phyloP scores from a whole-genome alignment of 2,329 filamentous ascomycete genomes.

The Thermomyces lanuginosus region DNA sequence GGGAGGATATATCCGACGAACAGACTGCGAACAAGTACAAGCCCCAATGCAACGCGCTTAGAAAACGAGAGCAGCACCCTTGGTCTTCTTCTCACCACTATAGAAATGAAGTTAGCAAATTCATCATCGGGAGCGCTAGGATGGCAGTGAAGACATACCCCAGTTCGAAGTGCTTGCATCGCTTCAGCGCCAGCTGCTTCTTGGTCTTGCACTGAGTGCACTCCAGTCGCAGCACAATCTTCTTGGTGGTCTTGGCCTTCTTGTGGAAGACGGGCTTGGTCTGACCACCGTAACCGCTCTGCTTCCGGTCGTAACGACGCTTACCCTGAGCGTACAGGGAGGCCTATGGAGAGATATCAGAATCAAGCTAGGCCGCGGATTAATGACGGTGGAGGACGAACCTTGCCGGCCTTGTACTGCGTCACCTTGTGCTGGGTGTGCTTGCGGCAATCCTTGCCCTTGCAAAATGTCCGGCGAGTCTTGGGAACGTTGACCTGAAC shows the following conservation, averaged over 20 bases:
- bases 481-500: slow-evolving; percentile 90
- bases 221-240: slow-evolving; percentile 96
- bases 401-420: slow-evolving; percentile 94
- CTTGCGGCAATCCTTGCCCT: slow-evolving; percentile 87
- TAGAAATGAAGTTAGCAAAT: slow-evolving; percentile 30
- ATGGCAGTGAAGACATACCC: slow-evolving; percentile 48
- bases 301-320: slow-evolving; percentile 98
- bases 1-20: no score
- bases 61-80: slow-evolving; percentile 99
- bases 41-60: slow-evolving; percentile 40
- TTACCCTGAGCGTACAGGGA: slow-evolving; percentile 97
- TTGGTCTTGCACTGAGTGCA: slow-evolving; percentile 97
- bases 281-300: slow-evolving; percentile 99
- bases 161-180: slow-evolving; percentile 99
- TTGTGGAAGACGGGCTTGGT: slow-evolving; percentile 99
- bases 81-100: slow-evolving; percentile 99
- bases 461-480: slow-evolving; percentile 95
- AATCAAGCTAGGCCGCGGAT: slow-evolving; percentile 9
- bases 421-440: slow-evolving; percentile 87
- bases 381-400: slow-evolving; percentile 23
- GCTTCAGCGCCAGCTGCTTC: slow-evolving; percentile 94
- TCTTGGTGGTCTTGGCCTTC: slow-evolving; percentile 99
- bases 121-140: slow-evolving; percentile 1
- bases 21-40: slow-evolving; percentile 6
- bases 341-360: slow-evolving; percentile 37